phyloP scores from a whole-genome alignment of 257 asterid genomes.

The Parsonsia alboflavescens region DNA sequence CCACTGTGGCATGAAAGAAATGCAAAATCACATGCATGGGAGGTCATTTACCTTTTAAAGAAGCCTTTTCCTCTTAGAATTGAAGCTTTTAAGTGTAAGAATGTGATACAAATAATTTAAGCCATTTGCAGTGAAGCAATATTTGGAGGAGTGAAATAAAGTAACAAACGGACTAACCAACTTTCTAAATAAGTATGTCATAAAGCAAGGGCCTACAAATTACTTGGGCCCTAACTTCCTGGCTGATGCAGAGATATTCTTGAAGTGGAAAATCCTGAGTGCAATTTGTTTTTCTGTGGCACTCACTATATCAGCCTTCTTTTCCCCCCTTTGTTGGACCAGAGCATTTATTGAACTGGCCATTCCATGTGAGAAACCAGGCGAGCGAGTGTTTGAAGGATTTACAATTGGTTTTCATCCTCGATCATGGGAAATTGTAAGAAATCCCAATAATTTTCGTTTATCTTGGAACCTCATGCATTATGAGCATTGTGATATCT shows the following conservation, averaged over 20 bases:
- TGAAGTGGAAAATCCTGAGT: background rate
- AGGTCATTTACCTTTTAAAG: background rate
- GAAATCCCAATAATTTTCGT: constrained; percentile 3
- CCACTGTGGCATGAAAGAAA: background rate
- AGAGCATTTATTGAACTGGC: constrained; percentile 87
- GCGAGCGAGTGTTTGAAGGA: constrained; percentile 84
- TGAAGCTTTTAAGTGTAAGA: background rate
- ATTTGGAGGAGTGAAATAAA: background rate
- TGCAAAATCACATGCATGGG: background rate
- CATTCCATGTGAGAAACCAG: constrained; percentile 76
- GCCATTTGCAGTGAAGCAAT: background rate
- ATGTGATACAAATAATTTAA: background rate
- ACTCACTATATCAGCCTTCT: background rate
- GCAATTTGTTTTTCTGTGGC: background rate
- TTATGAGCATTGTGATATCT: constrained; percentile 12
- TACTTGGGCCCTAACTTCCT: background rate
- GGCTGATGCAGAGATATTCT: background rate
- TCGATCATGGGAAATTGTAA: constrained; percentile 88
- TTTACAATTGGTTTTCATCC: constrained; percentile 96
- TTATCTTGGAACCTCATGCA: constrained; percentile 10
- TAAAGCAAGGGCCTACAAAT: background rate
- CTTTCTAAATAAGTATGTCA: background rate
- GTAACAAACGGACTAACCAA: background rate
- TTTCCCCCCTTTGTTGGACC: constrained; percentile 17
- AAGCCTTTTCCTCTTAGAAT: background rate